Percentiles rank a stretch among this genome's conserved stretches.
phyloP scores from a whole-genome alignment of 202 grass and related monocot genomes.

The Schoenoplectus triqueter region DNA sequence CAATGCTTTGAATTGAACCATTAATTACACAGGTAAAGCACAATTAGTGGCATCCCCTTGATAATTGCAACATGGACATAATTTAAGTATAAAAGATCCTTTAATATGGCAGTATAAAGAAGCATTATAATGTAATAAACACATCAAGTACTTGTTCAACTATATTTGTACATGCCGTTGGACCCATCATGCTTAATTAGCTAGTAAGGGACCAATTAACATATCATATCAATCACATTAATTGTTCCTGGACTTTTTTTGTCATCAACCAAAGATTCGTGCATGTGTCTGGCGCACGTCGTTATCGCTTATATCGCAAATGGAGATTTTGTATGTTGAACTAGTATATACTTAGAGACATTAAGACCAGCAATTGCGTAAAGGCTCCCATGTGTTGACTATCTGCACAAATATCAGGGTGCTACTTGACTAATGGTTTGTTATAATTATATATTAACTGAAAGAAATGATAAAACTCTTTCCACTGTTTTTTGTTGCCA shows the following conservation, averaged over 20 bases:
- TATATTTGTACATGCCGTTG: background rate
- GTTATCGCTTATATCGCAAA: background rate
- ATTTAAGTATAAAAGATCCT: background rate
- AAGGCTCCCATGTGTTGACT: background rate
- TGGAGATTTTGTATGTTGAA: background rate
- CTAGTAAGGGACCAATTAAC: slow-evolving; percentile 6
- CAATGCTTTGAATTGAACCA: background rate
- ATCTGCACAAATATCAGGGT: too few relatives aligned
- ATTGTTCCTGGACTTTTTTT: slow-evolving; percentile 4
- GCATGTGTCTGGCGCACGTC: background rate
- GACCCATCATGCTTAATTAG: slow-evolving; percentile 14
- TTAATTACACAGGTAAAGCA: background rate
- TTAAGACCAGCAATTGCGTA: background rate
- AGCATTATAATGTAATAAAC: background rate
- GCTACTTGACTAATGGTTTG: background rate
- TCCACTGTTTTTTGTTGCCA: background rate
- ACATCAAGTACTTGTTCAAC: background rate
- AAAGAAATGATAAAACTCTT: background rate
- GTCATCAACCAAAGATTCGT: background rate
- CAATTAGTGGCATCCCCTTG: background rate
- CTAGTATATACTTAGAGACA: background rate
- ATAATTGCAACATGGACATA: slow-evolving; percentile 14
- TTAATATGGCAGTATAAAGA: background rate
- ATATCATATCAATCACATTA: slow-evolving; percentile 9
- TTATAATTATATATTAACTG: background rate